Base-by-base conservation (phyloP, 2,329 filamentous ascomycete genomes). In the Diaporthe humulicola region DNA sequence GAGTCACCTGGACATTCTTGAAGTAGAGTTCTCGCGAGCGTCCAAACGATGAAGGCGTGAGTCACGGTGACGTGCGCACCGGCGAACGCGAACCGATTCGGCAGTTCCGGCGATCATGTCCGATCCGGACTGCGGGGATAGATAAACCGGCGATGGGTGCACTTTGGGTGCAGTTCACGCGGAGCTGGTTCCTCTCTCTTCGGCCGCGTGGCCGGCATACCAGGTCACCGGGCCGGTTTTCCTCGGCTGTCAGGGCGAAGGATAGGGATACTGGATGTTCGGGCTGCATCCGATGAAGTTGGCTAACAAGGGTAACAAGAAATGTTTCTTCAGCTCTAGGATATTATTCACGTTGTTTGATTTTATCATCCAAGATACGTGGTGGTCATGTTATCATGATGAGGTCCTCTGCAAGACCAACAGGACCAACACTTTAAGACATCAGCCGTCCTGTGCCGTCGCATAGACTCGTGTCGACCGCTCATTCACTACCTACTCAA, bases 371-470 rank as follows among this genome's bases (percentile, higher is more conserved):
- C 15, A 25, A 28, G 7, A 25, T 15, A 17, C 7, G 3, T 6
- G 30, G 17, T 19, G 9, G 7, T 38, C 14, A 19, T 12, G 12
- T n/a, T 52, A 25, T 14, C 60, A 50, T 17, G 3, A 9, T 6
- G n/a, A 40, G n/a, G 4, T 25, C 3, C 0, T 22, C 1, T 4
- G 4, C 12, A 38, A 2, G 5, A 28, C 36, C 30, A 1, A 19
- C 12, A 52, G 30, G 12, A 19, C 2, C n/a, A n/a, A n/a, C 1
- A 6, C 57, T 0, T 3, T 28, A 22, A 38, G 7, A 4, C 15
- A 36, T 0, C 8, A 6, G 3, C 8, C 7, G 4, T 5, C 15
- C n/a, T 25, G 2, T 3, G n/a, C 2, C 25, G 15, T 22, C 30
- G 15, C 10, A 14, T 33, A 25, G 9, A 17, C 17, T 38, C 14